A percentile compares a stretch with the other conserved stretches of the same genome.
These are phyloP conservation scores for Massospora cicadina DNA, from an alignment of 371 early-diverging fungal species.

Conservation along the genomic window DNA sequence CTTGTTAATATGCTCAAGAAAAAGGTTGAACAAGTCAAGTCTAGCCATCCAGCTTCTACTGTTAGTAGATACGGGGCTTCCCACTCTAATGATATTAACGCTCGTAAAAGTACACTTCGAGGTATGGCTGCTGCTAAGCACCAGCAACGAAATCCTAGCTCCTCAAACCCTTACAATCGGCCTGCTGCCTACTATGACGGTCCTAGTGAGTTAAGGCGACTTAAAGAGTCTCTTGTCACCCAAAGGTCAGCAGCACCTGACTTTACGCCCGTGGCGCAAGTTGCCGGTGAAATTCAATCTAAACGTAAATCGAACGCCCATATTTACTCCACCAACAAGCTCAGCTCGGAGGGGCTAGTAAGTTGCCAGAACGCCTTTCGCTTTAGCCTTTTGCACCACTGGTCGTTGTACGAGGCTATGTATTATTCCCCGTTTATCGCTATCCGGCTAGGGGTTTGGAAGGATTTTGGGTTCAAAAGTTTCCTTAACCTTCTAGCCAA, in stretches of 20 bases:
- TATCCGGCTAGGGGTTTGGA: constrained; percentile 70
- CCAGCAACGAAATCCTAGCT: neutral
- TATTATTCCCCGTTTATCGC: constrained; percentile 68
- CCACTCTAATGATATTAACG: neutral
- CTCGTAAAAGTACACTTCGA: neutral
- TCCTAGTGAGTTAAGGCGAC: neutral
- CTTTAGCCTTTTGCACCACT: constrained; percentile 39
- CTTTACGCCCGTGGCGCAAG: neutral
- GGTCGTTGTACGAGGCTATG: constrained; percentile 78
- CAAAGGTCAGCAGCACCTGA: neutral
- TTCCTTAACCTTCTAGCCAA: constrained; percentile 64
- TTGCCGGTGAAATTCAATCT: neutral
- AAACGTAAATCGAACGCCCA: neutral
- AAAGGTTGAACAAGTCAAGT: neutral
- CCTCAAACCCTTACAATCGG: neutral
- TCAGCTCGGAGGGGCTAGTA: neutral
- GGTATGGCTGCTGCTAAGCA: neutral
- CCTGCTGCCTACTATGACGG: neutral
- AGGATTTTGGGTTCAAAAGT: constrained; percentile 52
- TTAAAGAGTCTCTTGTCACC: neutral
- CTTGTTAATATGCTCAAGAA: neutral
- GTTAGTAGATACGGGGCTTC: neutral
- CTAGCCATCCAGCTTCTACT: neutral
- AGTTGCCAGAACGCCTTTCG: neutral
- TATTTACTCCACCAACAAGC: neutral